These are phyloP conservation scores for Hypoxylon sp. DNA, from an alignment of 2,329 filamentous ascomycete genomes.

Conservation along the genomic window DNA sequence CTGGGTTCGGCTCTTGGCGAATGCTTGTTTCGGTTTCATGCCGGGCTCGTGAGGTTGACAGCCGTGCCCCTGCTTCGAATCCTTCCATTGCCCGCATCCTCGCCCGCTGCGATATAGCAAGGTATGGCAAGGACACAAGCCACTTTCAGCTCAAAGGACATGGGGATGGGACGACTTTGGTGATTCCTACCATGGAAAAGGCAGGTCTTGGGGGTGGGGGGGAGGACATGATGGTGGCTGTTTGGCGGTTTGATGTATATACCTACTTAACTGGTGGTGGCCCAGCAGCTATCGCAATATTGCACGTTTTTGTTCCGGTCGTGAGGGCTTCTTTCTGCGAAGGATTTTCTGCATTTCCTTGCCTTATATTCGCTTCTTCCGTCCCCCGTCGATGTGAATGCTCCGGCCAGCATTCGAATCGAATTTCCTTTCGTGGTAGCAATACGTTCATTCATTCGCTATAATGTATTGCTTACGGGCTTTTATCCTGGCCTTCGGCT, in stretches of 20 bases:
- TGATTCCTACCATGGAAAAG: background rate
- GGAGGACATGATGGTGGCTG: slow-evolving; percentile 1
- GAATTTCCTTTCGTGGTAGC: slow-evolving; percentile 14
- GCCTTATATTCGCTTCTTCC: slow-evolving; percentile 19
- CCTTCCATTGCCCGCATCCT: slow-evolving; percentile 22
- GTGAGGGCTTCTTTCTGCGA: slow-evolving; percentile 24
- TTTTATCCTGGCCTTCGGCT: slow-evolving; percentile 23
- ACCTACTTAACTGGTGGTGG: slow-evolving; percentile 13
- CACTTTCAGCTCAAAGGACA: slow-evolving; percentile 18
- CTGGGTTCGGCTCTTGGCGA: slow-evolving; percentile 28
- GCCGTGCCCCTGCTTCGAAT: slow-evolving; percentile 29
- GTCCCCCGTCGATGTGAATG: slow-evolving; percentile 17
- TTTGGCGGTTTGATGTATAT: slow-evolving; percentile 11
- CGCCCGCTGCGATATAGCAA: background rate
- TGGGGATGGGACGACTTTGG: slow-evolving; percentile 13
- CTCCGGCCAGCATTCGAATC: slow-evolving; percentile 30
- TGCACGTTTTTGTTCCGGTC: background rate
- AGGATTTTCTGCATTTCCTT: slow-evolving; percentile 9
- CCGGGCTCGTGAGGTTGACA: slow-evolving; percentile 32
- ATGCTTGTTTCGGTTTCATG: slow-evolving; percentile 42
- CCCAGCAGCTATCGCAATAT: slow-evolving; percentile 11
- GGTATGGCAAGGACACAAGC: slow-evolving; percentile 6
- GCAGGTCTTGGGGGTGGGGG: slow-evolving; percentile 9
- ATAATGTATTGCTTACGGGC: slow-evolving; percentile 32
- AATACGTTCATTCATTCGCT: background rate